Percentiles rank a stretch among this genome's conserved stretches.
These are phyloP conservation scores for Alternaria brassicicola DNA, from an alignment of 2,329 filamentous ascomycete genomes.

Conservation along the genomic window DNA sequence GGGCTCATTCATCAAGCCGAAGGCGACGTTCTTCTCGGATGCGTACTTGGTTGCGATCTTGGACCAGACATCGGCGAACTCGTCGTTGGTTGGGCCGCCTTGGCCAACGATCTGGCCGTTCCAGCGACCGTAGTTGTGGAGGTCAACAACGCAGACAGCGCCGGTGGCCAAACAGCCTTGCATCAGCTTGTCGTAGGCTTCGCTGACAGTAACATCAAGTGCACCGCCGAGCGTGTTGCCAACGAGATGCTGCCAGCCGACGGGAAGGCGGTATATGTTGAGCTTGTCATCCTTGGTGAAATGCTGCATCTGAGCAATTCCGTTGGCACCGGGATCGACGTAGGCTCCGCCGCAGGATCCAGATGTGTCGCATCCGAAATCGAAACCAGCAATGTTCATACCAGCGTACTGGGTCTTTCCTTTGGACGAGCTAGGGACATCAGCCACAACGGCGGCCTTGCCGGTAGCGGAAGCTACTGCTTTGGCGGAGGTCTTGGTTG, in stretches of 20 bases:
- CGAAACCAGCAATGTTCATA: conserved; percentile 57
- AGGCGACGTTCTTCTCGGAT: conserved; percentile 60
- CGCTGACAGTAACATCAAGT: conserved; percentile 57
- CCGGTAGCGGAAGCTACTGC: not conserved
- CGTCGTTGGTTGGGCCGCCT: conserved; percentile 65
- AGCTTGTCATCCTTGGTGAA: conserved; percentile 61
- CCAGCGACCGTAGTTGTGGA: conserved; percentile 60
- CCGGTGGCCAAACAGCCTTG: conserved; percentile 63
- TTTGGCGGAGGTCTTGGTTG: not conserved
- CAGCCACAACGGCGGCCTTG: not conserved
- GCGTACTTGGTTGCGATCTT: conserved; percentile 64
- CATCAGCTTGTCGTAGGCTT: conserved; percentile 61
- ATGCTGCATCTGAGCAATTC: conserved; percentile 61
- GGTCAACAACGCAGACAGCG: conserved; percentile 65
- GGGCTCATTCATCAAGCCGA: conserved; percentile 73
- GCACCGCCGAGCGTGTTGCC: conserved; percentile 58
- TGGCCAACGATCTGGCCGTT: conserved; percentile 69
- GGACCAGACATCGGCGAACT: conserved; percentile 65
- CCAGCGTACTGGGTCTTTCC: conserved; percentile 39
- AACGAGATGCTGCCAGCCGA: conserved; percentile 66
- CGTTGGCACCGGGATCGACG: conserved; percentile 39
- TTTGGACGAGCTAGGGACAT: not conserved
- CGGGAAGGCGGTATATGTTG: conserved; percentile 64
- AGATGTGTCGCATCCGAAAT: conserved; percentile 53
- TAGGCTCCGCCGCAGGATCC: conserved; percentile 34